A percentile compares a stretch with the other conserved stretches of the same genome.
Conservation (phyloP, 192 early-diverging fungal genomes). For the Blastocladiella britannica region DNA sequence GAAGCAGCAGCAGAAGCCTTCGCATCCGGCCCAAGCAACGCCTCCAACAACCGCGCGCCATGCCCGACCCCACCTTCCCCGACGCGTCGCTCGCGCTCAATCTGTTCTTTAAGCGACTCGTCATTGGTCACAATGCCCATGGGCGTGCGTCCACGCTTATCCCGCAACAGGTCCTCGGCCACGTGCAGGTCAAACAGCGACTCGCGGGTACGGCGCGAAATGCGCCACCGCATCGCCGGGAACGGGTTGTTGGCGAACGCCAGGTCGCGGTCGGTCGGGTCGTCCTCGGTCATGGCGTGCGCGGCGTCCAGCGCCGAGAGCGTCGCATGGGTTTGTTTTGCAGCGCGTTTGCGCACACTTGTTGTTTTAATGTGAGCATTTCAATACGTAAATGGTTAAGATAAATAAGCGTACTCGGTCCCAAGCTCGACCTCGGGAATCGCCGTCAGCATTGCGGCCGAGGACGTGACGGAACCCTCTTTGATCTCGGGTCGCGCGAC, state of each 20-base stretch:
- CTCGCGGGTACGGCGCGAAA: background rate
- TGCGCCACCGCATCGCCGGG: background rate
- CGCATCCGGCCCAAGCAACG: too few species aligned
- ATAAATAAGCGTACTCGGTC: conserved; percentile 49
- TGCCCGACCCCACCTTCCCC: too few species aligned
- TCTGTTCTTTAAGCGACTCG: background rate
- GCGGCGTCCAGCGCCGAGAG: too few species aligned
- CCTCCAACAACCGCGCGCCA: too few species aligned
- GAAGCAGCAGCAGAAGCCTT: too few species aligned
- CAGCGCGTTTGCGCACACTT: too few species aligned
- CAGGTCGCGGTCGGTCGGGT: background rate
- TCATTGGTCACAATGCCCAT: background rate
- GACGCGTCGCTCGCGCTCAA: background rate
- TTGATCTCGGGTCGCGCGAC: conserved; percentile 12
- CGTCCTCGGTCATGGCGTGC: too few species aligned
- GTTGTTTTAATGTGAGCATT: too few species aligned
- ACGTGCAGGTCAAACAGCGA: background rate
- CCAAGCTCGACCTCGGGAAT: conserved; percentile 84
- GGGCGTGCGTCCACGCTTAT: background rate
- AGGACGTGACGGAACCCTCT: conserved; percentile 71
- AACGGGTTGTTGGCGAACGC: background rate
- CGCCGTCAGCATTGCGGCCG: conserved; percentile 68
- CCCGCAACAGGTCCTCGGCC: background rate
- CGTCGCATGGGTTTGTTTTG: too few species aligned
- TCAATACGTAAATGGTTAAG: too few species aligned